Evolutionary conservation across 2,329 filamentous ascomycete species (phyloP), one percentile per base, ranked within the genome.

Genomic region (Alternaria sp.): DNA sequence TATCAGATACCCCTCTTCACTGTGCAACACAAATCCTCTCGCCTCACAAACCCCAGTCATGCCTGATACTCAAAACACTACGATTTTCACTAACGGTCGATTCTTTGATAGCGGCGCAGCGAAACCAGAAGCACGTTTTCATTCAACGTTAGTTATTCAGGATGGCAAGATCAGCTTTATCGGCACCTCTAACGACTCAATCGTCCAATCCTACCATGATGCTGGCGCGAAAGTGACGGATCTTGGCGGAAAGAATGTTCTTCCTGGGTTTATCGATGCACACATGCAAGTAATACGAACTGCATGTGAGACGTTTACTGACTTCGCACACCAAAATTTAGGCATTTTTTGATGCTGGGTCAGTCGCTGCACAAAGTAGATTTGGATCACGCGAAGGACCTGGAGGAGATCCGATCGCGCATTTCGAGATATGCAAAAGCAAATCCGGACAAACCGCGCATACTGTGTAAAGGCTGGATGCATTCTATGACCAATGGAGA

Each of bases 191-290:
- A 41, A 68, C 23, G 53, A 67, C 5, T 44, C 62, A 7, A 66
- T 74, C 3, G 56, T 78, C 17, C 66, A 79, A 48, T 62, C 64
- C 1, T 72, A 72, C 23, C 63, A 45, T 17, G 46, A 67, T 17
- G 54, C 72, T 13, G 61, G 56, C 51, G 57, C 51, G 31, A 68
- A 11, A 39, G 71, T 54, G 14, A 67, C 67, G 9, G 77, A 83
- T 58, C 66, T 83, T 4, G 46, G 75, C 2, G 67, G 73, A 14
- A 71, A 69, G 10, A 69, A 80, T 34, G 76, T 86, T 6, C 72
- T 86, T 2, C 84, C 85, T 0, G 82, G 83, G 5, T 86, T 86
- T 67, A 80, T 86, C 49, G 85, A 87, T 63, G 84, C 83, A 0
- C 85, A 87, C 66, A 83, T 85, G 77, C 85, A 40, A 40, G 37